phyloP scores from a whole-genome alignment of 768 basidiomycete genomes.

The Mycena pura region DNA sequence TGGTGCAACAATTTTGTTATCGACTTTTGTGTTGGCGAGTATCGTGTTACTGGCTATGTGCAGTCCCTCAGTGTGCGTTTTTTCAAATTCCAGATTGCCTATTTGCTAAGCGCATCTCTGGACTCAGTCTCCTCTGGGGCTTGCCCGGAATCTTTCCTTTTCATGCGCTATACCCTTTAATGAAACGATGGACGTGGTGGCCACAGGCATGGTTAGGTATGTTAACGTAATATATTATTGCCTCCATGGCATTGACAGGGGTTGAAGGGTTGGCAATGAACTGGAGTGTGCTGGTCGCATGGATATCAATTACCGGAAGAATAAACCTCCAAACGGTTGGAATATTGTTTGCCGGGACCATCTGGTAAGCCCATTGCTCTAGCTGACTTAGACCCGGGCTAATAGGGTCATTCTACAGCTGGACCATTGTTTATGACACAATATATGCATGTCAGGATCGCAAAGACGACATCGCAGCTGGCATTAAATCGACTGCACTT shows the following conservation, averaged over 20 bases:
- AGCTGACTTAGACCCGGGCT: too few relatives aligned
- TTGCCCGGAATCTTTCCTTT: slow-evolving; percentile 29
- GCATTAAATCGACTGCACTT: neutral
- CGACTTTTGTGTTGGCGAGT: neutral
- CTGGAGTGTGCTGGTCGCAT: neutral
- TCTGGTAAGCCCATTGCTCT: too few relatives aligned
- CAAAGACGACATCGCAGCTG: neutral
- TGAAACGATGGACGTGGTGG: slow-evolving; percentile 38
- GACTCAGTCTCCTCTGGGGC: slow-evolving; percentile 23
- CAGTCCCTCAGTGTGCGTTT: neutral
- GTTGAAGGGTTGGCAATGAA: neutral
- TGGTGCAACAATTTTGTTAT: neutral
- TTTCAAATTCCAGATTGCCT: neutral
- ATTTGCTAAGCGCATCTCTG: neutral
- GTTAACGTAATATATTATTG: neutral
- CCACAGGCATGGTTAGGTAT: slow-evolving; percentile 38
- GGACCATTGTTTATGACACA: slow-evolving; percentile 7
- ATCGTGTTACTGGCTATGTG: neutral
- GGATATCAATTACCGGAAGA: neutral
- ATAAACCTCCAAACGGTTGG: neutral
- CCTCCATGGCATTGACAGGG: neutral
- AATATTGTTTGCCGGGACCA: neutral
- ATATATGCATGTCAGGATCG: slow-evolving; percentile 1
- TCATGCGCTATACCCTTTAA: slow-evolving; percentile 33
- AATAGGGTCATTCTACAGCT: neutral